These are phyloP conservation scores for Amesomyces nigricolor DNA, from an alignment of 2,329 filamentous ascomycete genomes.

Conservation along the genomic window DNA sequence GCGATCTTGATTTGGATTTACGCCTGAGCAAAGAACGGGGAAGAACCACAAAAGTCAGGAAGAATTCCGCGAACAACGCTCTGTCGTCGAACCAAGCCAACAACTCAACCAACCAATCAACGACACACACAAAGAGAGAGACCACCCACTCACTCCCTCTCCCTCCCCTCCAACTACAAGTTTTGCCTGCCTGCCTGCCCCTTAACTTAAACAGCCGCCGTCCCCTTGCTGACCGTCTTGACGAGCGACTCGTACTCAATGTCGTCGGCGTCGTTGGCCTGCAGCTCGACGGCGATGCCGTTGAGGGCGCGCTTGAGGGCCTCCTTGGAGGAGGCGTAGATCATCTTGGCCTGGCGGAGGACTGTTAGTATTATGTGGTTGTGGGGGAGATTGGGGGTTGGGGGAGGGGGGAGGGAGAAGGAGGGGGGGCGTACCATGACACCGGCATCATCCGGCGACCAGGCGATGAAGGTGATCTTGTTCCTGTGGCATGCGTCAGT, in stretches of 20 bases:
- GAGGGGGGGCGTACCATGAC: constrained; percentile 57
- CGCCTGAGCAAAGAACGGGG: no score
- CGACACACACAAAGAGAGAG: neutral
- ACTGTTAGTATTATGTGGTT: constrained; percentile 9
- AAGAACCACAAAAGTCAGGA: no score
- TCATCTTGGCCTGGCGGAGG: constrained; percentile 67
- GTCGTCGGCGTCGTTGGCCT: constrained; percentile 79
- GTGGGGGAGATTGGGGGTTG: neutral
- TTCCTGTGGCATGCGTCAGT: constrained; percentile 42
- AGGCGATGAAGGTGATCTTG: constrained; percentile 75
- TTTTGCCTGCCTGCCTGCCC: no score
- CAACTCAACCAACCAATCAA: no score
- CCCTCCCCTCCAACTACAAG: no score
- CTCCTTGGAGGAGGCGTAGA: constrained; percentile 85
- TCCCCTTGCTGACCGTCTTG: constrained; percentile 59
- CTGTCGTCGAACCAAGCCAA: no score
- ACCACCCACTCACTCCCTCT: no score
- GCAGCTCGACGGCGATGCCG: constrained; percentile 69
- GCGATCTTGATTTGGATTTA: no score
- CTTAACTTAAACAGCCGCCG: constrained; percentile 32
- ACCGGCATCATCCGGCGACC: constrained; percentile 75
- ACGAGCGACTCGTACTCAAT: constrained; percentile 72
- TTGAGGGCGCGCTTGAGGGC: constrained; percentile 74
- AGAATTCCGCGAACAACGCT: no score
- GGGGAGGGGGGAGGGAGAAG: neutral